Conservation (phyloP, 176 grass and related monocot species). For the Elymus sibiricus region DNA sequence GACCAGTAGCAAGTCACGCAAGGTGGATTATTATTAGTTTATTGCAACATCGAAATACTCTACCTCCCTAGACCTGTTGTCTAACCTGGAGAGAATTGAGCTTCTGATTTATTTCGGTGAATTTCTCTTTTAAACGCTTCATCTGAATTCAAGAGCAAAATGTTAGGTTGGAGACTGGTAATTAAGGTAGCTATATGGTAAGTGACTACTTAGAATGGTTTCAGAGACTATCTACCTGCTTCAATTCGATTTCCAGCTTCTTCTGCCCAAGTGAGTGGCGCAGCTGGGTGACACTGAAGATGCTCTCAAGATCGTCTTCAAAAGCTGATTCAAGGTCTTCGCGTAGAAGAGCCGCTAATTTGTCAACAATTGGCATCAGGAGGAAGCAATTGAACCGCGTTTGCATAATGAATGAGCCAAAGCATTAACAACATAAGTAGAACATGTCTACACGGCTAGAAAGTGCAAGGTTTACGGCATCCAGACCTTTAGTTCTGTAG, state of each 20-base stretch:
- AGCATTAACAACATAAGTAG: too few species aligned
- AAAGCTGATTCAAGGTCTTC: too few species aligned
- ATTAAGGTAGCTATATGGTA: not conserved
- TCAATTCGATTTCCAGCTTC: too few species aligned
- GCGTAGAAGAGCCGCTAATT: too few species aligned
- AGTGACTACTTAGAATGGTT: not conserved
- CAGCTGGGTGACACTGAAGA: too few species aligned
- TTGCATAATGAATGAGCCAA: too few species aligned
- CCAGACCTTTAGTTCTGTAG: slow-evolving; percentile 82
- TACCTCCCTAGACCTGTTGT: slow-evolving; percentile 3
- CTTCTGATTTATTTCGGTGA: slow-evolving; percentile 81
- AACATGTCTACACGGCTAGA: not conserved
- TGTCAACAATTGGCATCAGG: too few species aligned
- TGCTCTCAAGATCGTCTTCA: too few species aligned
- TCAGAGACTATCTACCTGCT: slow-evolving; percentile 36
- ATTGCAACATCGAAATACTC: slow-evolving; percentile 2
- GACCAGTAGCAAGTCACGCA: not conserved
- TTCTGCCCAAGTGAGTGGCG: too few species aligned
- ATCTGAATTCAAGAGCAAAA: slow-evolving; percentile 50
- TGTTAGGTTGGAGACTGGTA: not conserved
- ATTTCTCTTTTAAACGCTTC: slow-evolving; percentile 80
- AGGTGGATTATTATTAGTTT: not conserved
- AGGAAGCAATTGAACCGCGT: too few species aligned
- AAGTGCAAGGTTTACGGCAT: not conserved
- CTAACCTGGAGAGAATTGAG: slow-evolving; percentile 48